Conservation (phyloP, 768 basidiomycete genomes). For the Russula dissimulans region DNA sequence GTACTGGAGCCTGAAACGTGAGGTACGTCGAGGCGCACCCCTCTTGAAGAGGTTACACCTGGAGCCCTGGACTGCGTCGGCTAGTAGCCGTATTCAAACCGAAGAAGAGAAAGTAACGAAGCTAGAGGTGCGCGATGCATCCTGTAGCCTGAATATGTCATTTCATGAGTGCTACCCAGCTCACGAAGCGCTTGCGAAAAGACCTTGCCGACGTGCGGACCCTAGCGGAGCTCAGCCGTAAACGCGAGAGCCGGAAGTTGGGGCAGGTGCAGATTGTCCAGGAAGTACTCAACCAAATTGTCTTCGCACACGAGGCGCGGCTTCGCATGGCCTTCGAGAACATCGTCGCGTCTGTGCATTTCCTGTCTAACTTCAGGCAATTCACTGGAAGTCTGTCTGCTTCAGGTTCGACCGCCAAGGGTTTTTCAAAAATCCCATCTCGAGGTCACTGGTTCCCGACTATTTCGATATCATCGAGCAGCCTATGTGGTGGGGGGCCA, state of each 20-base stretch:
- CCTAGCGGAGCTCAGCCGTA: conserved; percentile 56
- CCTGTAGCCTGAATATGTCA: not conserved
- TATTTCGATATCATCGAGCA: conserved; percentile 80
- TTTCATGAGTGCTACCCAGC: conserved; percentile 27
- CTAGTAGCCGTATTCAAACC: conserved; percentile 51
- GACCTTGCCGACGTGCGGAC: conserved; percentile 70
- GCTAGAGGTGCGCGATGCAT: conserved; percentile 51
- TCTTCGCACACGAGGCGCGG: conserved; percentile 58
- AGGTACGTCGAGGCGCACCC: conserved; percentile 88
- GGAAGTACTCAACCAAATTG: conserved; percentile 46
- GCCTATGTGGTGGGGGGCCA: conserved; percentile 85
- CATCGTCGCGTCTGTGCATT: conserved; percentile 51
- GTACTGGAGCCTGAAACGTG: conserved; percentile 97
- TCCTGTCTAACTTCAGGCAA: not conserved
- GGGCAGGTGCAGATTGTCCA: conserved; percentile 59
- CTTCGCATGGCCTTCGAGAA: conserved; percentile 60
- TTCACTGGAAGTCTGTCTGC: not conserved
- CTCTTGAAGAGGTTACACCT: conserved; percentile 86
- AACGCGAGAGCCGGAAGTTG: conserved; percentile 77
- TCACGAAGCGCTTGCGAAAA: conserved; percentile 52
- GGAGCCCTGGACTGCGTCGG: conserved; percentile 92
- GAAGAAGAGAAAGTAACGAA: conserved; percentile 79
- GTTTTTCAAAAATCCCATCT: conserved; percentile 78
- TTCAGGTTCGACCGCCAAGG: conserved; percentile 62
- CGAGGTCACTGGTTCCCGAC: conserved; percentile 69